Evolutionary conservation across 176 grass and related monocot species (phyloP).

Genomic region (Panicum miliaceum): DNA sequence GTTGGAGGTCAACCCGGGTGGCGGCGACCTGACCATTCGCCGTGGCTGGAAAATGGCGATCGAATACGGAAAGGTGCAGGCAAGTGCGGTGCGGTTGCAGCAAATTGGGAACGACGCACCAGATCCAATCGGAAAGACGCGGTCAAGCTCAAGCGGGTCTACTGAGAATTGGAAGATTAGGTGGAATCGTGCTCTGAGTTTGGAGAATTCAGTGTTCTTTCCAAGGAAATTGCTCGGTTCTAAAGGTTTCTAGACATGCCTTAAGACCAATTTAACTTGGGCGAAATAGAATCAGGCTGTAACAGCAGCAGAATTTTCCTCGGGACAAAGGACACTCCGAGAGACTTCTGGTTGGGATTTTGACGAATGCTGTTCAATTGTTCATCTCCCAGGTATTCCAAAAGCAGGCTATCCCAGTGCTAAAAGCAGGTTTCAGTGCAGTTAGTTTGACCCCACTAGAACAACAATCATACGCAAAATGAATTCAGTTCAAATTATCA

Average conservation of each 20-base stretch:
- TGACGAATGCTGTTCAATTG: neutral
- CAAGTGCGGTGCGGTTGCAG: neutral
- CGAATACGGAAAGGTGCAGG: neutral
- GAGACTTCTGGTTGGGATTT: neutral
- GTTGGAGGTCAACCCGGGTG: conserved; percentile 31
- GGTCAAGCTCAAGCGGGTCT: neutral
- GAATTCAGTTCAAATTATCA: neutral
- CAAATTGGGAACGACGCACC: neutral
- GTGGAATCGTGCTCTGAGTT: neutral
- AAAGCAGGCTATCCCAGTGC: no score
- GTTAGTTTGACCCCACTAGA: neutral
- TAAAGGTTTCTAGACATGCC: conserved; percentile 12
- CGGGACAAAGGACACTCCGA: no score
- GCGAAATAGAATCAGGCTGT: neutral
- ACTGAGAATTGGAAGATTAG: neutral
- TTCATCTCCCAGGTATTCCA: no score
- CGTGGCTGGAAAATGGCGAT: neutral
- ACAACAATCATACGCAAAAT: neutral
- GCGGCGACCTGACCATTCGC: conserved; percentile 34
- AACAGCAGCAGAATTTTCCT: neutral
- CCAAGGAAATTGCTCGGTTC: neutral
- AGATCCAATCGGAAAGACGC: neutral
- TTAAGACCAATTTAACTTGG: neutral
- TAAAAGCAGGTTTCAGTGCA: neutral
- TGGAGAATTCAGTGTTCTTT: neutral